A percentile compares a stretch with the other conserved stretches of the same genome.
These are phyloP conservation scores for Colletotrichum sidae DNA, from an alignment of 2,329 filamentous ascomycete genomes.

Conservation along the genomic window DNA sequence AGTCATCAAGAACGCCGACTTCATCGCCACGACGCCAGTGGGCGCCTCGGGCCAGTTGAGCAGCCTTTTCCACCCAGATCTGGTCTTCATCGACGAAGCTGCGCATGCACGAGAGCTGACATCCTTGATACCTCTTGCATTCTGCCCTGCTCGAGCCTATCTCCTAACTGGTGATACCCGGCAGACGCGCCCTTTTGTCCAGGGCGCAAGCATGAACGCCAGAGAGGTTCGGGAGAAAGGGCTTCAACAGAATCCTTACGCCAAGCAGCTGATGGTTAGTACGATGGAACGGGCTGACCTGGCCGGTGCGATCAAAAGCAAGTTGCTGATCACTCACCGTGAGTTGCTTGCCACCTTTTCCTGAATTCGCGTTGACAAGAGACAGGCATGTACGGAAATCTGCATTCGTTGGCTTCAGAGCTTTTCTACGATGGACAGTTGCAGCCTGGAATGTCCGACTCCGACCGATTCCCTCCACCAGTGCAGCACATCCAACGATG, in stretches of 20 bases:
- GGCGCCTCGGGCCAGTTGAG: constrained; percentile 49
- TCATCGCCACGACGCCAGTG: constrained; percentile 60
- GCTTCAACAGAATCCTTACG: constrained; percentile 14
- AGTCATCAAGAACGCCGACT: constrained; percentile 53
- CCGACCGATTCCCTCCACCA: constrained; percentile 43
- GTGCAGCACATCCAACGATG: constrained; percentile 45
- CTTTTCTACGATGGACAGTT: constrained; percentile 56
- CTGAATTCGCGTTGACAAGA: neutral
- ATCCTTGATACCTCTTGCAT: constrained; percentile 57
- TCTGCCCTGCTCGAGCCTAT: constrained; percentile 55
- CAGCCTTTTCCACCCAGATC: constrained; percentile 78
- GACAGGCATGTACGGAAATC: constrained; percentile 45
- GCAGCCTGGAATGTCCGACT: constrained; percentile 45
- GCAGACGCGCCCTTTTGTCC: constrained; percentile 57
- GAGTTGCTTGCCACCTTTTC: neutral
- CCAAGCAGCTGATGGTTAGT: constrained; percentile 42
- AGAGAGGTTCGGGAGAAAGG: constrained; percentile 14
- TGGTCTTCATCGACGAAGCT: constrained; percentile 85
- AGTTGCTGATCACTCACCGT: constrained; percentile 52
- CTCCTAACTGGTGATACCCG: constrained; percentile 60
- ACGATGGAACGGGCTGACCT: constrained; percentile 53
- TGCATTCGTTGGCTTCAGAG: constrained; percentile 54
- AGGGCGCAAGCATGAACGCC: constrained; percentile 35
- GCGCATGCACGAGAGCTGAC: constrained; percentile 60
- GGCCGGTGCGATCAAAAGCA: constrained; percentile 46